A percentile compares a stretch with the other conserved stretches of the same genome.
phyloP scores from a whole-genome alignment of 2,329 filamentous ascomycete species.

The Trichoderma aggressivum region DNA sequence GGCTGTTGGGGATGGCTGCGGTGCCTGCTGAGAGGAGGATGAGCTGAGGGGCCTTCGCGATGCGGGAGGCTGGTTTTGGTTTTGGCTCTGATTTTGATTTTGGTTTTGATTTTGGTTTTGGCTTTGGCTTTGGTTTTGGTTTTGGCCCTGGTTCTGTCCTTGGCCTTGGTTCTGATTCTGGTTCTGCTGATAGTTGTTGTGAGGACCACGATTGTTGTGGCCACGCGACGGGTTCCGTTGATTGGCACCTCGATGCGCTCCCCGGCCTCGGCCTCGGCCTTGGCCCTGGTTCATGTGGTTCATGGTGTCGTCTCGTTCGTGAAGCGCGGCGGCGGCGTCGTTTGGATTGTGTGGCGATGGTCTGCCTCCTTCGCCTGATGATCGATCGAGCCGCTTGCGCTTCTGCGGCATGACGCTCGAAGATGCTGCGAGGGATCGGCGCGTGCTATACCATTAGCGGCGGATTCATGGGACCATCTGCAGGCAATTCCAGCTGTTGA shows the following conservation, averaged over 20 bases:
- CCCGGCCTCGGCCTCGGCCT: slow-evolving; percentile 46
- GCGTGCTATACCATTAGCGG: slow-evolving; percentile 36
- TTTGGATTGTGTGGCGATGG: slow-evolving; percentile 62
- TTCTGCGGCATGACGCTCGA: slow-evolving; percentile 52
- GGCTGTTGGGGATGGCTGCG: slow-evolving; percentile 24
- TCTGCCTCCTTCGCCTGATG: slow-evolving; percentile 47
- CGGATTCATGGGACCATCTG: slow-evolving; percentile 1
- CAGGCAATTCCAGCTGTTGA: neutral
- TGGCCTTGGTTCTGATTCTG: neutral
- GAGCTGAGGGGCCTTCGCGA: slow-evolving; percentile 23
- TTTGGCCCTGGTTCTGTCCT: slow-evolving; percentile 4
- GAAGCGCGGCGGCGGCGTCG: slow-evolving; percentile 53
- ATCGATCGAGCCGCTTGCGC: slow-evolving; percentile 56
- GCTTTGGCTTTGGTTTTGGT: slow-evolving; percentile 8
- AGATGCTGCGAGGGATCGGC: slow-evolving; percentile 14
- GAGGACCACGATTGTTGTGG: slow-evolving; percentile 29
- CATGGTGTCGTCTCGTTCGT: slow-evolving; percentile 53
- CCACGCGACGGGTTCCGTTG: slow-evolving; percentile 52
- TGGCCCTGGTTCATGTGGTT: slow-evolving; percentile 39
- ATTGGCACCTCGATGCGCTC: slow-evolving; percentile 47
- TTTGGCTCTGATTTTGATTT: slow-evolving; percentile 16
- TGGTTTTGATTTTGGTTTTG: slow-evolving; percentile 21
- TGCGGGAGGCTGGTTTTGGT: slow-evolving; percentile 22
- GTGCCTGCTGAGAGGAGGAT: slow-evolving; percentile 20
- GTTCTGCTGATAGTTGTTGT: slow-evolving; percentile 23